Conservation (phyloP, 495 filamentous ascomycete species). For the Aspergillus hancockii region DNA sequence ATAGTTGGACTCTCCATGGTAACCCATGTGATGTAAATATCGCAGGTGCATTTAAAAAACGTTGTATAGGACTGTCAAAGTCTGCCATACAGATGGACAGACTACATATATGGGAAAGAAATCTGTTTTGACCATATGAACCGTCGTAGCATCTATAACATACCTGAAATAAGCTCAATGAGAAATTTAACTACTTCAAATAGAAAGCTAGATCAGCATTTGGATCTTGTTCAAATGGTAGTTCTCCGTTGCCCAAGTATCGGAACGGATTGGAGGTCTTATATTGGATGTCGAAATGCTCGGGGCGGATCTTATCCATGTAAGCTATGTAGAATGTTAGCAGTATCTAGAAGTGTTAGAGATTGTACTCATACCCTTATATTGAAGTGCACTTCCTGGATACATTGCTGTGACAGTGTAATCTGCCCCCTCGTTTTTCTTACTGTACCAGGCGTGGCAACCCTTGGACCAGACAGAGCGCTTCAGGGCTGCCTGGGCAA, state of each 20-base stretch:
- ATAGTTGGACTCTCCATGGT: too few relatives aligned
- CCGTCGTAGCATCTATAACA: too few relatives aligned
- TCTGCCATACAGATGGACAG: too few relatives aligned
- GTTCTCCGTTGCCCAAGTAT: conserved; percentile 48
- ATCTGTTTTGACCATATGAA: too few relatives aligned
- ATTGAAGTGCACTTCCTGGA: conserved; percentile 45
- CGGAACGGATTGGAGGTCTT: conserved; percentile 44
- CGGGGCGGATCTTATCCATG: conserved; percentile 25
- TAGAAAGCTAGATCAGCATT: conserved; percentile 11
- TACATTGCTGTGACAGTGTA: conserved; percentile 42
- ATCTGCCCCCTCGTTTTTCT: conserved; percentile 28
- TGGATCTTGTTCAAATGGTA: conserved; percentile 8
- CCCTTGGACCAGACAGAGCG: conserved; percentile 43
- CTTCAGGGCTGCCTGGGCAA: conserved; percentile 38
- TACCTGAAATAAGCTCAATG: background rate
- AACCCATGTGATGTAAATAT: too few relatives aligned
- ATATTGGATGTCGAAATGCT: conserved; percentile 51
- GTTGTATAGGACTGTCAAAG: too few relatives aligned
- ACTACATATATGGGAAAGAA: background rate
- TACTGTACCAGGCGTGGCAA: conserved; percentile 50
- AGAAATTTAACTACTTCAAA: background rate
- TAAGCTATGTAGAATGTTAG: conserved; percentile 3
- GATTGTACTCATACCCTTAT: conserved; percentile 31
- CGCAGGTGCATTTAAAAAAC: too few relatives aligned
- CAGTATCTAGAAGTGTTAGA: background rate